Conservation (phyloP, 2,329 filamentous ascomycete genomes). For the Aspergillus ibericus region DNA sequence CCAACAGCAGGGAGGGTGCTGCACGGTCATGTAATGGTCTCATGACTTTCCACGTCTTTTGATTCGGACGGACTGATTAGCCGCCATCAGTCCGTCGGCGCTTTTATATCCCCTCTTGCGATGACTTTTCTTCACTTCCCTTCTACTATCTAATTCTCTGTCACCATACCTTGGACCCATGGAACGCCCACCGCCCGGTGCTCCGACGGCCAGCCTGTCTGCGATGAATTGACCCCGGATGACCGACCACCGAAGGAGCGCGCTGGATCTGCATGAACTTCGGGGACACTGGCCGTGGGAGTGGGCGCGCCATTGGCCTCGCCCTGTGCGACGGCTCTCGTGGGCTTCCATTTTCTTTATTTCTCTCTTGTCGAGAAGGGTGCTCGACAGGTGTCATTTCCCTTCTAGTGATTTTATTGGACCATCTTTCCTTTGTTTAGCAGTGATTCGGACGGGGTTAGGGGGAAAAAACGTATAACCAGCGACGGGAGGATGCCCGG, state of each 20-base stretch:
- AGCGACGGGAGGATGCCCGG: conserved; percentile 1
- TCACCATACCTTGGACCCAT: conserved; percentile 16
- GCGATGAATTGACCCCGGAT: background rate
- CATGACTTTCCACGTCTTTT: conserved; percentile 26
- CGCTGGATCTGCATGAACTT: conserved; percentile 25
- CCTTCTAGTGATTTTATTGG: conserved; percentile 24
- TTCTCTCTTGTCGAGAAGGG: conserved; percentile 20
- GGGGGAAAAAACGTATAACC: background rate
- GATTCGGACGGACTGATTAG: conserved; percentile 25
- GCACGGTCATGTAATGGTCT: conserved; percentile 78
- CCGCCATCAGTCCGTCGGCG: conserved; percentile 21
- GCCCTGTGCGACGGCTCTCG: background rate
- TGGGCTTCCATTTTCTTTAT: conserved; percentile 10
- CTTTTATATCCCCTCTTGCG: conserved; percentile 21
- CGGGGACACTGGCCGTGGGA: conserved; percentile 13
- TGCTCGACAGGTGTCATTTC: conserved; percentile 6
- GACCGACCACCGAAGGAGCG: conserved; percentile 11
- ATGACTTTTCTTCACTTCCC: conserved; percentile 22
- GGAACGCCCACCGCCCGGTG: conserved; percentile 7
- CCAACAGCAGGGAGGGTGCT: conserved; percentile 90
- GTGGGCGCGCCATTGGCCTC: background rate
- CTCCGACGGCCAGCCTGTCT: conserved; percentile 7
- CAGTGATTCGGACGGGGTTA: background rate
- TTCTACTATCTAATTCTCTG: conserved; percentile 19
- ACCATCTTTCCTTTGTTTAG: conserved; percentile 27